Conservation (phyloP, 306 rosid species). For the Quercus wislizeni region DNA sequence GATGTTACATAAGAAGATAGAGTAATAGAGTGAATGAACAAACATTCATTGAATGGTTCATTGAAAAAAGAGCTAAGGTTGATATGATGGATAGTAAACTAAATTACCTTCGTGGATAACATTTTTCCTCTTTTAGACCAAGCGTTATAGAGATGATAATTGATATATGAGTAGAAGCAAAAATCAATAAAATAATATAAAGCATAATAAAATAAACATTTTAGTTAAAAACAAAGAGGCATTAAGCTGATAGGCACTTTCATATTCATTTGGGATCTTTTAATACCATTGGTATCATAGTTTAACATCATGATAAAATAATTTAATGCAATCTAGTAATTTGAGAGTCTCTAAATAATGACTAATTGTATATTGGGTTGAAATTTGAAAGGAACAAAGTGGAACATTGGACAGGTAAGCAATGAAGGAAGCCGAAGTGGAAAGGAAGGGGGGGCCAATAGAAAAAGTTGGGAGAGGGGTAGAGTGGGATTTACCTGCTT, state of each 20-base stretch:
- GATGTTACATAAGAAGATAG: too few relatives aligned
- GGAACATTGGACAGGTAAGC: conserved; percentile 5
- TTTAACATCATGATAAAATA: not conserved
- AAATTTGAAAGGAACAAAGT: not conserved
- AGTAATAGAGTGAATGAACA: too few relatives aligned
- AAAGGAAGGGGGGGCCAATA: not conserved
- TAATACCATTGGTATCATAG: not conserved
- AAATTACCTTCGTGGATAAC: not conserved
- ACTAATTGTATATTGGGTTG: not conserved
- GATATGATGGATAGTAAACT: not conserved
- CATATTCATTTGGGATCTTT: not conserved
- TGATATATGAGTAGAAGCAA: too few relatives aligned
- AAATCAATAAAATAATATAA: too few relatives aligned
- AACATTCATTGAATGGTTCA: not conserved
- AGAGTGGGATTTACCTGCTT: conserved; percentile 38
- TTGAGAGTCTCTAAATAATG: not conserved
- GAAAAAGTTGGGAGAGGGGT: not conserved
- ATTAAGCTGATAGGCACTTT: not conserved
- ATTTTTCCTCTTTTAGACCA: not conserved
- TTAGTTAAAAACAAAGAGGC: not conserved
- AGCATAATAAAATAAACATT: not conserved
- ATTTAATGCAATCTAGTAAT: not conserved
- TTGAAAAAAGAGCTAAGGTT: not conserved
- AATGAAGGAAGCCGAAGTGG: conserved; percentile 2
- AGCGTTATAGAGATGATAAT: not conserved